Percentiles rank a stretch among this genome's conserved stretches.
These are phyloP conservation scores for Astragalus glycyphyllos DNA, from an alignment of 306 rosid species.

Conservation along the genomic window DNA sequence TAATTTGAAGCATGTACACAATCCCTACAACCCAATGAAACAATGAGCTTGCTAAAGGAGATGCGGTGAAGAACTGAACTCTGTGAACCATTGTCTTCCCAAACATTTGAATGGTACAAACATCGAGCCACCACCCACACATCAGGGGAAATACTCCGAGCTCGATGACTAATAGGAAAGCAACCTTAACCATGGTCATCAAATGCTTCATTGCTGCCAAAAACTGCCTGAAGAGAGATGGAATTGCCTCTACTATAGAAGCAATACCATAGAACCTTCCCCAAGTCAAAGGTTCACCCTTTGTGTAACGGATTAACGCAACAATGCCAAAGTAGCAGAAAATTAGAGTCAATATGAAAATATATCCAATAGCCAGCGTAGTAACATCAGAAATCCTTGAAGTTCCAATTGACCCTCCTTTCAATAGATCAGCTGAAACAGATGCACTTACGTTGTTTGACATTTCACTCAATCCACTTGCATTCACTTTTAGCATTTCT, in stretches of 20 bases:
- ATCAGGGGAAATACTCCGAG: slow-evolving; percentile 98
- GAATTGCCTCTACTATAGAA: slow-evolving; percentile 90
- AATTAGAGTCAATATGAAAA: slow-evolving; percentile 74
- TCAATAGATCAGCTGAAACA: slow-evolving; percentile 69
- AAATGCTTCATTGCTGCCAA: slow-evolving; percentile 97
- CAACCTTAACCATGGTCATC: slow-evolving; percentile 99
- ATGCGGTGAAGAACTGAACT: slow-evolving; percentile 90
- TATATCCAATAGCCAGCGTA: slow-evolving; percentile 93
- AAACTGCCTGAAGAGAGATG: slow-evolving; percentile 96
- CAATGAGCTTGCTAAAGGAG: slow-evolving; percentile 96
- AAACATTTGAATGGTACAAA: slow-evolving; percentile 95
- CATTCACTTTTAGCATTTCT: slow-evolving; percentile 73
- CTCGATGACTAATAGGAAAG: slow-evolving; percentile 96
- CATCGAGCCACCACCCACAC: slow-evolving; percentile 99
- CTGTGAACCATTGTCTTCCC: slow-evolving; percentile 97
- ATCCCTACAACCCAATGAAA: slow-evolving; percentile 99
- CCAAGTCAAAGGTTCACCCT: slow-evolving; percentile 81
- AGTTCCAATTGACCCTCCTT: slow-evolving; percentile 68
- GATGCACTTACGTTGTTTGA: slow-evolving; percentile 67
- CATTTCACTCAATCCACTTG: slow-evolving; percentile 69
- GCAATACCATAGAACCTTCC: slow-evolving; percentile 93
- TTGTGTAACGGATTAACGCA: slow-evolving; percentile 84
- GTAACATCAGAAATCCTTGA: slow-evolving; percentile 94
- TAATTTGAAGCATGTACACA: slow-evolving; percentile 95
- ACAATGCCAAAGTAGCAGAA: slow-evolving; percentile 82